These are phyloP conservation scores for Debaryomyces robertsiae DNA, from an alignment of 1,139 yeast species.

Conservation along the genomic window DNA sequence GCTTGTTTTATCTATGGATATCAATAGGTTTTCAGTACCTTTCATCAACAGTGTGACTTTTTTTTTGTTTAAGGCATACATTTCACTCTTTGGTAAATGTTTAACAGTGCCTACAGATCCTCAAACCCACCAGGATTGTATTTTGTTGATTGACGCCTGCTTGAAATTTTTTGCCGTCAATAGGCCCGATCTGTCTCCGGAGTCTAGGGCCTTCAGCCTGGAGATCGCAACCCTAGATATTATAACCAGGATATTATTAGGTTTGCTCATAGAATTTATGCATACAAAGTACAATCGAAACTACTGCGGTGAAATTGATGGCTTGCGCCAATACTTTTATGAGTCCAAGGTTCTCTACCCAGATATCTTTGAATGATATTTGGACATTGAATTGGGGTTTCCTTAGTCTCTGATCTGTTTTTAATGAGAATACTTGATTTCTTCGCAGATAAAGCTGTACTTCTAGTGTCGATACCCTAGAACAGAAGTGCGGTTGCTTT, in stretches of 20 bases:
- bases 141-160: not conserved
- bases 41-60: slow-evolving; percentile 36
- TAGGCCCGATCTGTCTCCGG: not conserved
- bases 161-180: not conserved
- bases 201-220: not conserved
- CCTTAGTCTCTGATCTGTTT: too few species aligned
- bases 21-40: slow-evolving; percentile 22
- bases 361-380: too few species aligned
- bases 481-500: too few species aligned
- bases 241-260: not conserved
- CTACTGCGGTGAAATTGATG: not conserved
- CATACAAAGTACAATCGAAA: not conserved
- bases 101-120: slow-evolving; percentile 32
- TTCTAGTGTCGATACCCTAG: too few species aligned
- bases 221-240: not conserved
- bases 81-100: slow-evolving; percentile 33
- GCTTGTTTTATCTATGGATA: slow-evolving; percentile 24
- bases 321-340: not conserved
- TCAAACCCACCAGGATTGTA: slow-evolving; percentile 15
- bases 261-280: not conserved
- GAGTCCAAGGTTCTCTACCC: not conserved
- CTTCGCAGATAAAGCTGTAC: too few species aligned
- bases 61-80: slow-evolving; percentile 38
- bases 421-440: too few species aligned
- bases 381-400: too few species aligned